These are phyloP conservation scores for Elsinoe perseae DNA, from an alignment of 2,329 filamentous ascomycete species.

Conservation along the genomic window DNA sequence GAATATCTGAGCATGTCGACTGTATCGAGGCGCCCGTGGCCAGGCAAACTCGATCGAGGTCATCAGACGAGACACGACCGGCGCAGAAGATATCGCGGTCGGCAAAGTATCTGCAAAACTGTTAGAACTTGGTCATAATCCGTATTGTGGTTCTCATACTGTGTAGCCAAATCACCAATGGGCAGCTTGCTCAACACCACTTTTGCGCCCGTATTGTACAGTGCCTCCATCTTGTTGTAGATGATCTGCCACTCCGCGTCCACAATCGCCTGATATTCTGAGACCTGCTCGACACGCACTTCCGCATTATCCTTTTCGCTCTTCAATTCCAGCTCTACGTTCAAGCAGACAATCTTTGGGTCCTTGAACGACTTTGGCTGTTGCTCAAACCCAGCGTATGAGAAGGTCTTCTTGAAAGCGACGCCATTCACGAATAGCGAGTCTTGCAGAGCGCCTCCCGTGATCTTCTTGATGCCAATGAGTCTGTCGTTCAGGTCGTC, in stretches of 20 bases:
- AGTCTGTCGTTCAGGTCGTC: slow-evolving; percentile 96
- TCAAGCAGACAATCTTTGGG: slow-evolving; percentile 94
- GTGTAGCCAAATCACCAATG: slow-evolving; percentile 93
- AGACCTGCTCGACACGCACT: slow-evolving; percentile 94
- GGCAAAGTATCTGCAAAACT: slow-evolving; percentile 63
- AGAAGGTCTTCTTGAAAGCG: slow-evolving; percentile 99
- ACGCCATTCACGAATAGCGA: slow-evolving; percentile 96
- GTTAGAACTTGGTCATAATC: neutral
- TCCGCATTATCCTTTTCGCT: slow-evolving; percentile 99
- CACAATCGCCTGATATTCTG: slow-evolving; percentile 98
- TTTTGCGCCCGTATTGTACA: slow-evolving; percentile 91
- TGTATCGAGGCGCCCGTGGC: slow-evolving; percentile 88
- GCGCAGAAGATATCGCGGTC: slow-evolving; percentile 98
- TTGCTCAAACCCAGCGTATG: slow-evolving; percentile 97
- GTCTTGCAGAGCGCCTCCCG: slow-evolving; percentile 89
- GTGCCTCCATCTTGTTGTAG: slow-evolving; percentile 95
- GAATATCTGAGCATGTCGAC: slow-evolving; percentile 94
- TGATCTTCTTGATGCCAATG: slow-evolving; percentile 97
- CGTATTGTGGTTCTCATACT: slow-evolving; percentile 38
- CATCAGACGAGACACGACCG: slow-evolving; percentile 80
- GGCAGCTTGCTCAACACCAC: slow-evolving; percentile 95
- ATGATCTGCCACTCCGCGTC: slow-evolving; percentile 99
- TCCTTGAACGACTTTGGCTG: slow-evolving; percentile 92
- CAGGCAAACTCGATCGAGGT: slow-evolving; percentile 93
- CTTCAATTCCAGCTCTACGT: slow-evolving; percentile 97